phyloP scores from a whole-genome alignment of 805 yeast genomes.

The Saccharomyces kudriavzevii region DNA sequence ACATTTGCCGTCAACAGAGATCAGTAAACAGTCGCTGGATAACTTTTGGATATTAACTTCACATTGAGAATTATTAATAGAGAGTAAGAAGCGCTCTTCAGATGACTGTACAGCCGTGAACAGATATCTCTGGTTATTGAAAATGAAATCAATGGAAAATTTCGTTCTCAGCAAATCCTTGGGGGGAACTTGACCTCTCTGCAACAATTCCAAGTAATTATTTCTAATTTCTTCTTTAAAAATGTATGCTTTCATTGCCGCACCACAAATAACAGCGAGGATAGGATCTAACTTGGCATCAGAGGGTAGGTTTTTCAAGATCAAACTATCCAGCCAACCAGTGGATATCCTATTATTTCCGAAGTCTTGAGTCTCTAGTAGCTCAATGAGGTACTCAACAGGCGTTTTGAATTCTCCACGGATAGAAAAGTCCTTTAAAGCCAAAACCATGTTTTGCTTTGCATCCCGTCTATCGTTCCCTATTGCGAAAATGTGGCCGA shows the following conservation, averaged over 20 bases:
- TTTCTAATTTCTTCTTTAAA: slow-evolving; percentile 61
- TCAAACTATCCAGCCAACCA: slow-evolving; percentile 97
- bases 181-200: slow-evolving; percentile 91
- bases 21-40: slow-evolving; percentile 88
- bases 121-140: slow-evolving; percentile 86
- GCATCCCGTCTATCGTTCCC: slow-evolving; percentile 98
- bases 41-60: slow-evolving; percentile 79
- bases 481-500: slow-evolving; percentile 97
- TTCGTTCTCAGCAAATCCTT: slow-evolving; percentile 75
- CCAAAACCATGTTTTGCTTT: slow-evolving; percentile 98
- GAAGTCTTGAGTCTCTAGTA: slow-evolving; percentile 92
- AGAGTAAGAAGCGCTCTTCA: slow-evolving; percentile 73
- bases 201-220: slow-evolving; percentile 66
- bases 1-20: slow-evolving; percentile 83
- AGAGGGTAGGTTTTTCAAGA: slow-evolving; percentile 86
- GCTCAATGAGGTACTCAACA: slow-evolving; percentile 89
- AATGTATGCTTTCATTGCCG: slow-evolving; percentile 85
- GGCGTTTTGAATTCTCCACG: slow-evolving; percentile 99
- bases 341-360: slow-evolving; percentile 95
- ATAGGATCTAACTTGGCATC: slow-evolving; percentile 84
- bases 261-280: slow-evolving; percentile 92
- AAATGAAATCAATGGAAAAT: slow-evolving; percentile 89
- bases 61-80: slow-evolving; percentile 86
- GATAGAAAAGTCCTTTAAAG: slow-evolving; percentile 88
- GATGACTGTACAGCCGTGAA: slow-evolving; percentile 94